Conservation (phyloP, 164 flowering plant genomes). For the Stephania cephalantha region DNA sequence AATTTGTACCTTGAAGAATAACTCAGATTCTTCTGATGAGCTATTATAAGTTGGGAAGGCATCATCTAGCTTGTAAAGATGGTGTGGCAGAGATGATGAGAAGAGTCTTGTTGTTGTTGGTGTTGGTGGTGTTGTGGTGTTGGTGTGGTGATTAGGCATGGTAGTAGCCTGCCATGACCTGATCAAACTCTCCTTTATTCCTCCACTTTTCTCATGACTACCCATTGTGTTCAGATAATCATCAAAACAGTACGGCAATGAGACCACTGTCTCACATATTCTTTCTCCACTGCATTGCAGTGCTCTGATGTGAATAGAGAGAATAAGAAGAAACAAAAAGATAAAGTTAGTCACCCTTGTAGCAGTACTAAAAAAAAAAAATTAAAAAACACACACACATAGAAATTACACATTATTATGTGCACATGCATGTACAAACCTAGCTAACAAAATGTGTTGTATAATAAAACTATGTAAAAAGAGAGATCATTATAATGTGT, state of each 20-base stretch:
- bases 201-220: conserved; percentile 13
- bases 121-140: no score
- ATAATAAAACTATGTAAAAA: not conserved
- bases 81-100: conserved; percentile 20
- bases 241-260: conserved; percentile 39
- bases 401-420: no score
- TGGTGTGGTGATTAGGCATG: not conserved
- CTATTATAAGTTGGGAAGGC: conserved; percentile 14
- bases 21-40: conserved; percentile 31
- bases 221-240: conserved; percentile 26
- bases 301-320: not conserved
- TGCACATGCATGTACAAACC: not conserved
- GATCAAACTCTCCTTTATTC: conserved; percentile 27
- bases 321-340: not conserved
- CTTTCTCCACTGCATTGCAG: conserved; percentile 36
- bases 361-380: no score
- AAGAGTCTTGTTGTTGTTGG: not conserved
- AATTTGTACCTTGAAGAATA: conserved; percentile 30
- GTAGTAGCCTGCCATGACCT: conserved; percentile 22
- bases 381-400: no score
- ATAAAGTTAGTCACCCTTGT: not conserved
- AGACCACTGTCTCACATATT: conserved; percentile 30
- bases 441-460: not conserved
- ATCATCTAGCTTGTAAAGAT: conserved; percentile 18
- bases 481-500: not conserved